Base-by-base conservation (phyloP, 371 early-diverging fungal species). In the Capniomyces stellatus region DNA sequence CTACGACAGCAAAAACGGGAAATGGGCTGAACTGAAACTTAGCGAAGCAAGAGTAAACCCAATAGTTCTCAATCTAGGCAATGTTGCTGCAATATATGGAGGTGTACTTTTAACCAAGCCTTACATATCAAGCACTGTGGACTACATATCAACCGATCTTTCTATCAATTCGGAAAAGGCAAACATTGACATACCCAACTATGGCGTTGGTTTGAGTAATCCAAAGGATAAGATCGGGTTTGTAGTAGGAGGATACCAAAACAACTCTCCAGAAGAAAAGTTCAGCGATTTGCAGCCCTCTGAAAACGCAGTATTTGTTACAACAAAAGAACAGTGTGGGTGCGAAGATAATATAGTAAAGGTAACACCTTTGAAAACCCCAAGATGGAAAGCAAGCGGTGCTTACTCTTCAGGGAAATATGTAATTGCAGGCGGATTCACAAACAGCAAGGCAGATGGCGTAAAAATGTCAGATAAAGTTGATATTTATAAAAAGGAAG, bases 271-370 rank as follows among this genome's bases (percentile, higher is more conserved):
- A 2, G 67, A 63, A 31, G 56, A 64, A 24, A 51, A 66, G n/a
- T 62, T 66, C 51, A 67, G 60, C 30, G 63, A 67, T 43, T 67
- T 67, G 24, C 47, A 63, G 54, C 44, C 59, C 13, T 63, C 68
- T 29, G 59, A 64, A 40, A 57, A 66, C 41, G 66, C 66, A n/a
- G 41, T 54, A 3, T 29, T 66, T 13, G 58, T 67, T 27, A n/a
- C n/a, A n/a, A n/a, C n/a, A n/a, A 43, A 30, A 13, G 40, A 46
- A 48, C 43, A 47, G 4, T 3, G 40, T 1, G 15, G 27, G 2
- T n/a, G 48, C 2, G 25, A 49, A 1, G 54, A 41, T 4, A 53
- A 50, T 21, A 28, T 54, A 2, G 18, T 25, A 12, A 29, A 28
- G 27, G 60, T 53, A 2, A 54, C 54, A 22, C 43, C 25, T 27